These are phyloP conservation scores for Leishmania gerbilli DNA, from an alignment of 208 protist genomes.

Conservation along the genomic window DNA sequence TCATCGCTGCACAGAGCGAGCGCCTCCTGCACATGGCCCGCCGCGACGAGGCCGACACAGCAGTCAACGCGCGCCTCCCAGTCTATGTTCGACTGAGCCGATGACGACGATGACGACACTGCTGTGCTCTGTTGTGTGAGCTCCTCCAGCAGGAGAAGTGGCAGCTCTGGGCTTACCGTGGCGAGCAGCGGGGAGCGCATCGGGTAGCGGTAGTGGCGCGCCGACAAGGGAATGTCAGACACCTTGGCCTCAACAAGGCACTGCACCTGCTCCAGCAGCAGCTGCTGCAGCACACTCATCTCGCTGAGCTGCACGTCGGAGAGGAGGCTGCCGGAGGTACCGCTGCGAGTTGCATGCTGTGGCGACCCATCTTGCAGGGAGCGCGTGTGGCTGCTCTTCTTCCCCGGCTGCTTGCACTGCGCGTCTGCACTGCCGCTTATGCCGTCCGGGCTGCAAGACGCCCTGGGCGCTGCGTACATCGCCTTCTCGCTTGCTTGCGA, in stretches of 20 bases:
- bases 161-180: constrained; percentile 39
- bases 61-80: constrained; percentile 38
- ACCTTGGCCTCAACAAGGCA: constrained; percentile 69
- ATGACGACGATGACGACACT: neutral
- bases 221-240: constrained; percentile 37
- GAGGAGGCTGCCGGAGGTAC: neutral
- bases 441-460: neutral
- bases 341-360: neutral
- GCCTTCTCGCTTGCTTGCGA: constrained; percentile 21
- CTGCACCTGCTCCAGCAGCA: constrained; percentile 67
- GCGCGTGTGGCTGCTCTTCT: neutral
- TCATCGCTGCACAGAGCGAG: constrained; percentile 34
- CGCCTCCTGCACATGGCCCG: constrained; percentile 33
- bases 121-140: constrained; percentile 7
- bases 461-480: constrained; percentile 11
- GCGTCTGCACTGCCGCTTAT: neutral
- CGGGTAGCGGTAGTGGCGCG: constrained; percentile 53
- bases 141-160: constrained; percentile 54
- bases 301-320: constrained; percentile 6
- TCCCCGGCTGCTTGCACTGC: neutral
- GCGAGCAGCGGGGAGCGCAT: constrained; percentile 53
- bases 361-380: neutral
- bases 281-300: constrained; percentile 28
- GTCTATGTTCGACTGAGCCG: constrained; percentile 5
- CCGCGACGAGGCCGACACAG: constrained; percentile 36